These are phyloP conservation scores for Populus hybrid DNA, from an alignment of 441 rosid genomes.

Conservation along the genomic window DNA sequence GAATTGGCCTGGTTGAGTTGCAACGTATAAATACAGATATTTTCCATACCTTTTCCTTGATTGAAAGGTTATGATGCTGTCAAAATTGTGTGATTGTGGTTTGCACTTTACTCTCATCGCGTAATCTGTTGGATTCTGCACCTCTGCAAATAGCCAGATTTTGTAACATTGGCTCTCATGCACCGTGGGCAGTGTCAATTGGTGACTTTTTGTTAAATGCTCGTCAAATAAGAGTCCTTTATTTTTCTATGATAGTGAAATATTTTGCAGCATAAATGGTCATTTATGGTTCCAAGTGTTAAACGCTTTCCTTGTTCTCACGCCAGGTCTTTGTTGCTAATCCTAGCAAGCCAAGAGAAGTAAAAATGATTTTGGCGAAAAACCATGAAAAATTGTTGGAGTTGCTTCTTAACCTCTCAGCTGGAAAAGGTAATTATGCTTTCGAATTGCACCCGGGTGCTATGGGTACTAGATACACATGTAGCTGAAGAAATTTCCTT, in stretches of 20 bases:
- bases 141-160: background rate
- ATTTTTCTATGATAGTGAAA: background rate
- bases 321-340: conserved; percentile 90
- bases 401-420: conserved; percentile 63
- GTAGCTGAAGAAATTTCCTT: background rate
- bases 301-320: background rate
- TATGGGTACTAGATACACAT: background rate
- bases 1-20: background rate
- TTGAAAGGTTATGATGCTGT: background rate
- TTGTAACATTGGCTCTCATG: background rate
- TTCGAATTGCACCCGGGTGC: background rate
- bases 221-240: background rate
- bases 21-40: background rate
- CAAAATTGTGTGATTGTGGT: background rate
- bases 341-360: conserved; percentile 88
- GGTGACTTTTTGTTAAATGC: background rate
- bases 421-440: conserved; percentile 62
- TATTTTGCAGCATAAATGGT: background rate
- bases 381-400: conserved; percentile 71
- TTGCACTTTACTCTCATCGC: background rate
- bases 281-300: background rate
- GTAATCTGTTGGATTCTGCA: background rate
- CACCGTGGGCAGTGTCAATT: background rate
- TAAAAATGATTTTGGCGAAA: conserved; percentile 81
- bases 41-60: background rate